Conservation (phyloP, 1,139 yeast species). For the Hyphopichia wangnamkhiaoensis region DNA sequence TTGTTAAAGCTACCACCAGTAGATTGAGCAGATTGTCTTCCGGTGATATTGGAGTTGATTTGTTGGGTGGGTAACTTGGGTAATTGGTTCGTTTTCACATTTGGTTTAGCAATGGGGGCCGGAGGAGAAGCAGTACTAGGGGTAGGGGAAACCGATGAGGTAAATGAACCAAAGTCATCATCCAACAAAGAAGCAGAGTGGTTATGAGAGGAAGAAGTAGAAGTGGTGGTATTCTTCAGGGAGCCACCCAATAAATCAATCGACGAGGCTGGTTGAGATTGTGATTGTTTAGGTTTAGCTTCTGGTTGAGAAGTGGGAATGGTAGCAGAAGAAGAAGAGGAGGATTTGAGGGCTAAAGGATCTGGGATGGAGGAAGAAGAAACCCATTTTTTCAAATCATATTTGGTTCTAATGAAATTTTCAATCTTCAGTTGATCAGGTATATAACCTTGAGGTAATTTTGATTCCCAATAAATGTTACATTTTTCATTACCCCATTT, state of each 20-base stretch:
- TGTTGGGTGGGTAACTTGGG: conserved; percentile 13
- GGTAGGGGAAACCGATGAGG: conserved; percentile 21
- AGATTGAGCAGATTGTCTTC: conserved; percentile 30
- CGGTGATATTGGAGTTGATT: conserved; percentile 19
- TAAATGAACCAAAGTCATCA: conserved; percentile 46
- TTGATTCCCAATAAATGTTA: conserved; percentile 79
- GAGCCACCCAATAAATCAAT: conserved; percentile 3
- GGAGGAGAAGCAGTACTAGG: conserved; percentile 7
- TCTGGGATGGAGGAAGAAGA: conserved; percentile 54
- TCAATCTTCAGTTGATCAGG: conserved; percentile 89
- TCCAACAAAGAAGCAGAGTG: conserved; percentile 21
- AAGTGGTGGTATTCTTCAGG: neutral
- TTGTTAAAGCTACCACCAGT: conserved; percentile 33
- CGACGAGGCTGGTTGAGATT: conserved; percentile 3
- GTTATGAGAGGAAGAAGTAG: conserved; percentile 1
- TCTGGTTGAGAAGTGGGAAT: conserved; percentile 5
- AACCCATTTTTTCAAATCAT: conserved; percentile 88
- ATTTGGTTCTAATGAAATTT: conserved; percentile 87
- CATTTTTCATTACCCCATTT: conserved; percentile 85
- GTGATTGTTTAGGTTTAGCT: neutral
- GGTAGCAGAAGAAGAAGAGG: conserved; percentile 10
- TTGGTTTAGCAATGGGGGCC: conserved; percentile 3
- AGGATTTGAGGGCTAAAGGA: conserved; percentile 42
- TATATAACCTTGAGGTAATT: conserved; percentile 65
- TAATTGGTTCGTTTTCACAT: conserved; percentile 1